Conservation (phyloP, 257 asterid genomes). For the Voacanga thouarsii region DNA sequence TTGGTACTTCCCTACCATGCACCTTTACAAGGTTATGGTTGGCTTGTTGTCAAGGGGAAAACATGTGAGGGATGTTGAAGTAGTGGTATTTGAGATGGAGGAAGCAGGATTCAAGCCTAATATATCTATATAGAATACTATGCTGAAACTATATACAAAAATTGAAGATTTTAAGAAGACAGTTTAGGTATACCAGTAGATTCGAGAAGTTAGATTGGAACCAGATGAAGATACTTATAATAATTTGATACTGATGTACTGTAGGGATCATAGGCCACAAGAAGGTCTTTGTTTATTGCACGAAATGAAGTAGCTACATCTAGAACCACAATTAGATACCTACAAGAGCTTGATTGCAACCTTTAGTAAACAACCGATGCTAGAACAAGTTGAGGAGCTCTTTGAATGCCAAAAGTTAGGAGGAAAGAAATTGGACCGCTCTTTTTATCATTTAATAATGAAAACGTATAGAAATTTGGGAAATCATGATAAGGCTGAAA, state of each 20-base stretch:
- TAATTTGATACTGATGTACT: slow-evolving; percentile 79
- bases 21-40: slow-evolving; percentile 84
- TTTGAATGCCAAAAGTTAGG: slow-evolving; percentile 56
- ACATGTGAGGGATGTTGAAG: slow-evolving; percentile 80
- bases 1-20: slow-evolving; percentile 94
- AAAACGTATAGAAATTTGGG: slow-evolving; percentile 79
- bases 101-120: slow-evolving; percentile 77
- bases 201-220: slow-evolving; percentile 65
- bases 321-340: slow-evolving; percentile 61
- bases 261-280: slow-evolving; percentile 83
- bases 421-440: slow-evolving; percentile 63
- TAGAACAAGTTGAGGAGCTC: slow-evolving; percentile 83
- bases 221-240: slow-evolving; percentile 81
- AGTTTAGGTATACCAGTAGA: slow-evolving; percentile 56
- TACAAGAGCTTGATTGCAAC: slow-evolving; percentile 93
- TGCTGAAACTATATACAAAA: slow-evolving; percentile 65
- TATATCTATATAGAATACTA: slow-evolving; percentile 58
- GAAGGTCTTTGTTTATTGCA: slow-evolving; percentile 61
- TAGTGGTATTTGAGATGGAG: slow-evolving; percentile 83
- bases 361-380: slow-evolving; percentile 67
- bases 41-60: slow-evolving; percentile 70
- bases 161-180: slow-evolving; percentile 88
- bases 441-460: slow-evolving; percentile 95
- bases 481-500: slow-evolving; percentile 71
- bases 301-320: slow-evolving; percentile 59